Conservation (phyloP, 73 alveolate genomes). For the Stentor coeruleus region DNA sequence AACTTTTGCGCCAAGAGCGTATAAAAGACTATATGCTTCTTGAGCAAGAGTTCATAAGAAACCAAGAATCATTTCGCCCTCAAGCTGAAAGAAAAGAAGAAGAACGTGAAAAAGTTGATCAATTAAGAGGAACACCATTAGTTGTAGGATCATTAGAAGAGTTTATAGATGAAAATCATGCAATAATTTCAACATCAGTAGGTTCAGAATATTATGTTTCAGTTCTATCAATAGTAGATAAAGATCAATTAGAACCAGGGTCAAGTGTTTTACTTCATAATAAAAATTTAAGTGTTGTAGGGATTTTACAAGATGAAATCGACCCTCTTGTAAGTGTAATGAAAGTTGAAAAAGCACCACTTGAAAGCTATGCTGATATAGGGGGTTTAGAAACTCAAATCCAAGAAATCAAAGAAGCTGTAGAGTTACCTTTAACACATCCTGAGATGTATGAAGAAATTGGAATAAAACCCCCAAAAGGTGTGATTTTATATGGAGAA, state of each 20-base stretch:
- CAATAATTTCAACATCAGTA: conserved; percentile 92
- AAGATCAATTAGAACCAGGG: conserved; percentile 98
- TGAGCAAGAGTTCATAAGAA: no score
- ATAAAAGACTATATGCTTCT: no score
- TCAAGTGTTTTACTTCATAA: conserved; percentile 93
- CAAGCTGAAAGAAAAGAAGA: no score
- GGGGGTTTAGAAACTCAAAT: conserved; percentile 98
- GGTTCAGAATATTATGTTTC: conserved; percentile 97
- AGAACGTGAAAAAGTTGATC: conserved; percentile 91
- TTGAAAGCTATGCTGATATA: conserved; percentile 97
- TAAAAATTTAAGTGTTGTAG: conserved; percentile 90
- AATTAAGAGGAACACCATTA: conserved; percentile 97
- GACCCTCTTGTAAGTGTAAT: conserved; percentile 98
- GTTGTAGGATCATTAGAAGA: conserved; percentile 96
- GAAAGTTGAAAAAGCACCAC: conserved; percentile 98
- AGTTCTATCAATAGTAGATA: conserved; percentile 95
- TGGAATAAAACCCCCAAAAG: conserved; percentile 99
- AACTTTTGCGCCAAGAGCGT: no score
- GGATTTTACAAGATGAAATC: conserved; percentile 96
- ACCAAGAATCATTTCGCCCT: no score
- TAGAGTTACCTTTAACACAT: conserved; percentile 98
- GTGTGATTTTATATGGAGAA: no score
- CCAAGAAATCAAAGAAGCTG: conserved; percentile 92
- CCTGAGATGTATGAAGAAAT: conserved; percentile 99
- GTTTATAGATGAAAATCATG: conserved; percentile 93